These are phyloP conservation scores for Mucor indicus DNA, from an alignment of 371 early-diverging fungal species.

Conservation along the genomic window DNA sequence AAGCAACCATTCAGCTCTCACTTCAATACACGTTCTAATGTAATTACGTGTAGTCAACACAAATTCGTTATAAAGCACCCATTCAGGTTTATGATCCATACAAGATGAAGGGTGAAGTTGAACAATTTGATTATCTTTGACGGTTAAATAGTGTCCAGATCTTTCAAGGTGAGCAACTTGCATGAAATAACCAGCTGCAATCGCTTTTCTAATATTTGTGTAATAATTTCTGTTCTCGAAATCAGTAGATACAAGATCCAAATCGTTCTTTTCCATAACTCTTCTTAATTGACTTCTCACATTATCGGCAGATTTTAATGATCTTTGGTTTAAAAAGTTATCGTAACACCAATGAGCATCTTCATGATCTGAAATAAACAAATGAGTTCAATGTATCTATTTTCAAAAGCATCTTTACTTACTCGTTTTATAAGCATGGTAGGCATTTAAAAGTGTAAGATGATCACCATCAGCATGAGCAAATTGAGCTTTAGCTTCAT, in stretches of 20 bases:
- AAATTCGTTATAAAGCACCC: slow-evolving; percentile 98
- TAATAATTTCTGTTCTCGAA: slow-evolving; percentile 78
- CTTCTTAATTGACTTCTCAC: slow-evolving; percentile 88
- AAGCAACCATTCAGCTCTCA: slow-evolving; percentile 90
- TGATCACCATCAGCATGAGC: slow-evolving; percentile 91
- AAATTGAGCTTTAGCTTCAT: slow-evolving; percentile 91
- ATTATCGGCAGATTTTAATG: slow-evolving; percentile 89
- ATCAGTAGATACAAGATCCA: slow-evolving; percentile 70
- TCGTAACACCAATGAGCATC: slow-evolving; percentile 89
- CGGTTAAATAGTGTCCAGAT: slow-evolving; percentile 87
- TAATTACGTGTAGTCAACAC: slow-evolving; percentile 95
- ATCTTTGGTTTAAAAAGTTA: slow-evolving; percentile 85
- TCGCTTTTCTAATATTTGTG: slow-evolving; percentile 81
- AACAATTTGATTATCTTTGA: slow-evolving; percentile 97
- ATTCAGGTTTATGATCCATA: slow-evolving; percentile 88
- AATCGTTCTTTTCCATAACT: slow-evolving; percentile 73
- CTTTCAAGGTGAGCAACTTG: slow-evolving; percentile 93
- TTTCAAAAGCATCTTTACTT: too few relatives aligned
- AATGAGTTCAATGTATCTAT: too few relatives aligned
- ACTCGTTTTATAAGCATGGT: slow-evolving; percentile 81
- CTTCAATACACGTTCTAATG: slow-evolving; percentile 91
- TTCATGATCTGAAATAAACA: slow-evolving; percentile 31
- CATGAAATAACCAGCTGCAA: slow-evolving; percentile 95
- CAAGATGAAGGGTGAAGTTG: slow-evolving; percentile 92
- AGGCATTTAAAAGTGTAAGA: slow-evolving; percentile 92